These are phyloP conservation scores for Cladophialophora psammophila DNA, from an alignment of 2,329 filamentous ascomycete genomes.

Conservation along the genomic window DNA sequence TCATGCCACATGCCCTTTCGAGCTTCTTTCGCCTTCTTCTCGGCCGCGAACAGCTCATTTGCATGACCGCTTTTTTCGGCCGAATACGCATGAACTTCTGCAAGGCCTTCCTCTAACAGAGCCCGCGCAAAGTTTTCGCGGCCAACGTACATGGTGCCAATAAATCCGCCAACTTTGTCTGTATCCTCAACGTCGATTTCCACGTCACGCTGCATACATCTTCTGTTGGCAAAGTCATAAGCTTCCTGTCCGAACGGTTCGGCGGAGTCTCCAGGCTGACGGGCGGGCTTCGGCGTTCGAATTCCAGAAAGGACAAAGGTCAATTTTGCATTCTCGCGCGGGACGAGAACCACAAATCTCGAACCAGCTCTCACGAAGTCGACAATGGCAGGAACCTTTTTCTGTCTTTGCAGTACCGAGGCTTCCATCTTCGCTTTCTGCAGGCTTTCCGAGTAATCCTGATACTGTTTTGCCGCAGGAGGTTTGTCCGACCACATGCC, in stretches of 20 bases:
- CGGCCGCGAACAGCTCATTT: constrained; percentile 83
- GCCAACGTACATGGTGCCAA: constrained; percentile 90
- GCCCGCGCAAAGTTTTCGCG: constrained; percentile 95
- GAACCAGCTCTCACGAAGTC: constrained; percentile 99
- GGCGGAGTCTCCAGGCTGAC: constrained; percentile 78
- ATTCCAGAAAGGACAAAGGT: constrained; percentile 95
- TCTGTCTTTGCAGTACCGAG: constrained; percentile 84
- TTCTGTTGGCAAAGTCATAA: constrained; percentile 84
- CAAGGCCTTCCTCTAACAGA: constrained; percentile 91
- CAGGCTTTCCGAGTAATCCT: constrained; percentile 88
- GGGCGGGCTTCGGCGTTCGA: constrained; percentile 84
- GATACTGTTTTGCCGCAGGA: constrained; percentile 79
- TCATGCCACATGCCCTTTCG: constrained; percentile 90
- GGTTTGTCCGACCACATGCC: constrained; percentile 95
- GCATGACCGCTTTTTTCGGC: constrained; percentile 94
- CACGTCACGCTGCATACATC: constrained; percentile 91
- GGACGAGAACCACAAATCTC: constrained; percentile 88
- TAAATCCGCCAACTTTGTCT: constrained; percentile 97
- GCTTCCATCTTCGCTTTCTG: constrained; percentile 97
- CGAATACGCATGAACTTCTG: constrained; percentile 91
- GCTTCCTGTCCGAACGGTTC: constrained; percentile 97
- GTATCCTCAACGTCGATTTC: constrained; percentile 94
- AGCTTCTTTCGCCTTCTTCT: constrained; percentile 86
- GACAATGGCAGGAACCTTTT: constrained; percentile 89
- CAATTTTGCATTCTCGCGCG: constrained; percentile 90